A percentile compares a stretch with the other conserved stretches of the same genome.
These are phyloP conservation scores for Seiridium cupressi DNA, from an alignment of 2,329 filamentous ascomycete species.

Conservation along the genomic window DNA sequence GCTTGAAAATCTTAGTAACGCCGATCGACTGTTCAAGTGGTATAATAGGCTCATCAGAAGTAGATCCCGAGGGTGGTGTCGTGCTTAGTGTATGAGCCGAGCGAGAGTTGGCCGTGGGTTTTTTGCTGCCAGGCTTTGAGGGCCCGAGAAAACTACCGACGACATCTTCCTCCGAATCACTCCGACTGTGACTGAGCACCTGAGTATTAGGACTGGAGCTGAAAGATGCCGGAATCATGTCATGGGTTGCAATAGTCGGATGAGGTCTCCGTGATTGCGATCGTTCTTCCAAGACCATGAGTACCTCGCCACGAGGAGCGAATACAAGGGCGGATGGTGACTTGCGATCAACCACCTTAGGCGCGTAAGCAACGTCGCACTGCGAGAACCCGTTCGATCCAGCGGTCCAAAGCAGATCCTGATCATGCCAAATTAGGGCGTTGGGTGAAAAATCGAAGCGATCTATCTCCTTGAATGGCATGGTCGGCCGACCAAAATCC, in stretches of 20 bases:
- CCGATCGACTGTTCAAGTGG: slow-evolving; percentile 58
- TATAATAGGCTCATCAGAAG: slow-evolving; percentile 42
- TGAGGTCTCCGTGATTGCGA: slow-evolving; percentile 42
- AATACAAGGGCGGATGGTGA: slow-evolving; percentile 61
- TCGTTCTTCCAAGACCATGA: slow-evolving; percentile 63
- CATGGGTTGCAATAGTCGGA: slow-evolving; percentile 17
- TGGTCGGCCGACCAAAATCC: slow-evolving; percentile 65
- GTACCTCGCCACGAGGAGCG: slow-evolving; percentile 55
- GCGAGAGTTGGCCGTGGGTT: slow-evolving; percentile 38
- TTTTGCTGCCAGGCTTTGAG: slow-evolving; percentile 35
- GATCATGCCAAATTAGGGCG: slow-evolving; percentile 61
- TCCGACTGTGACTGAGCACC: slow-evolving; percentile 55
- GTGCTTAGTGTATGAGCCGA: slow-evolving; percentile 44
- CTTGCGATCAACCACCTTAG: slow-evolving; percentile 60
- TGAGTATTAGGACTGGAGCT: slow-evolving; percentile 48
- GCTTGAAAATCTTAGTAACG: slow-evolving; percentile 54
- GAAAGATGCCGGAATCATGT: slow-evolving; percentile 35
- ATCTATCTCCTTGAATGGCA: slow-evolving; percentile 66
- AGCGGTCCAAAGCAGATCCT: slow-evolving; percentile 65
- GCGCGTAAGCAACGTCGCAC: slow-evolving; percentile 63
- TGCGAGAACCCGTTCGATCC: slow-evolving; percentile 64
- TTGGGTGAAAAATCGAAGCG: slow-evolving; percentile 57
- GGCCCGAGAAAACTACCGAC: slow-evolving; percentile 58
- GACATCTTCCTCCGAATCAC: slow-evolving; percentile 65
- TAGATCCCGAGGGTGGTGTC: slow-evolving; percentile 48